phyloP scores from a whole-genome alignment of 2,329 filamentous ascomycete genomes.

The Phaeoacremonium minimum region DNA sequence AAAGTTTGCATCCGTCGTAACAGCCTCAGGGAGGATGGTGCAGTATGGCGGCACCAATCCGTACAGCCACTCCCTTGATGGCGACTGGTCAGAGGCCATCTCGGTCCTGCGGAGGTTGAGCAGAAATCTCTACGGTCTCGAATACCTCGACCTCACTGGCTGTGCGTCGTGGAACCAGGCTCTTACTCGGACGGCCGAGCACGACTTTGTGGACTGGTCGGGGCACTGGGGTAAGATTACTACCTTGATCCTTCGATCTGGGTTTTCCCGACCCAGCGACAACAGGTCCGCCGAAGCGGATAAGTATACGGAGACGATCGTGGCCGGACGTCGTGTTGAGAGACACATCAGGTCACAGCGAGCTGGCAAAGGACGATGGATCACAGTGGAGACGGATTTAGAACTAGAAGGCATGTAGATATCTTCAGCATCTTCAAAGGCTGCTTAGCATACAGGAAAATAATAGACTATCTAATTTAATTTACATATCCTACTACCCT shows the following conservation, averaged over 20 bases:
- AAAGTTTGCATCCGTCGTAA: conserved; percentile 39
- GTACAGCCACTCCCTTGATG: conserved; percentile 54
- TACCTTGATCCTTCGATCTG: conserved; percentile 37
- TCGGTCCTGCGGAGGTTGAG: conserved; percentile 51
- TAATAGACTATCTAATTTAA: too few relatives aligned
- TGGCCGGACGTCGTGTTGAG: conserved; percentile 37
- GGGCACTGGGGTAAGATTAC: conserved; percentile 49
- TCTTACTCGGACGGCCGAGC: conserved; percentile 33
- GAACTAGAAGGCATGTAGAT: too few relatives aligned
- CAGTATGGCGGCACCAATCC: conserved; percentile 51
- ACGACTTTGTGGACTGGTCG: conserved; percentile 49
- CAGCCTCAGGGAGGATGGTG: conserved; percentile 35
- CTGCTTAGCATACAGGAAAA: too few relatives aligned
- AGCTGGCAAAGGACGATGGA: conserved; percentile 42
- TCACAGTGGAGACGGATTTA: conserved; percentile 45
- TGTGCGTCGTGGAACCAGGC: conserved; percentile 52
- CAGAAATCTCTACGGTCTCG: conserved; percentile 49
- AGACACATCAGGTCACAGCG: conserved; percentile 40
- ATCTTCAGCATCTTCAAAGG: too few relatives aligned
- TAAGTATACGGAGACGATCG: conserved; percentile 25
- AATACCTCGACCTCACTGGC: conserved; percentile 58
- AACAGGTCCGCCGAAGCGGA: conserved; percentile 28
- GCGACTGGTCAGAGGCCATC: conserved; percentile 57
- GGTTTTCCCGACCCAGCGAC: conserved; percentile 27
- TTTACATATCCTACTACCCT: too few relatives aligned